Evolutionary conservation across 78 protist genomes (phyloP).

Genomic region (Pigoraptor vietnamica): DNA sequence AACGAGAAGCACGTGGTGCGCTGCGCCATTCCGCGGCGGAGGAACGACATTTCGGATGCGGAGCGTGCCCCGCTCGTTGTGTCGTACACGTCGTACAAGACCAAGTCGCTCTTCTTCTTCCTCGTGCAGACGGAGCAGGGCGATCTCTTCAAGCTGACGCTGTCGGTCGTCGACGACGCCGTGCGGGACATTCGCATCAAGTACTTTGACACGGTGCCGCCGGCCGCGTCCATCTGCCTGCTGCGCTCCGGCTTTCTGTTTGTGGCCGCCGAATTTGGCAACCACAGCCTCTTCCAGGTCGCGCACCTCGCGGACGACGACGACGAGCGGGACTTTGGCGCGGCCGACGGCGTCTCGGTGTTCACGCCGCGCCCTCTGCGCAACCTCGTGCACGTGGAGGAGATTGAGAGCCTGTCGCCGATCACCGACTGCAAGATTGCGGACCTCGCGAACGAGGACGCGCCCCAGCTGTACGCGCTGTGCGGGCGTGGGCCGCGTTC

Average conservation of each 20-base stretch:
- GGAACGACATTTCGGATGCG: neutral
- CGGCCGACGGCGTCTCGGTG: neutral
- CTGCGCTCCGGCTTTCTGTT: constrained; percentile 81
- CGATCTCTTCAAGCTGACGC: constrained; percentile 82
- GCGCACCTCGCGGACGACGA: constrained; percentile 50
- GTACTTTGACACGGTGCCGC: constrained; percentile 90
- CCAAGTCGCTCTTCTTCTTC: constrained; percentile 73
- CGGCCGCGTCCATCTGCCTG: constrained; percentile 54
- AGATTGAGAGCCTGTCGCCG: constrained; percentile 74
- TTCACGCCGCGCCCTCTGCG: constrained; percentile 58
- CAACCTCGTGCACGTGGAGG: constrained; percentile 69
- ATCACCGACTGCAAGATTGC: constrained; percentile 60
- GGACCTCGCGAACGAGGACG: constrained; percentile 51
- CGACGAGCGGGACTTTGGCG: constrained; percentile 18
- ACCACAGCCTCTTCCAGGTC: constrained; percentile 74
- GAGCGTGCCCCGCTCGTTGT: neutral
- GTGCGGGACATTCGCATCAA: constrained; percentile 48
- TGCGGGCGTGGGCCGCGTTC: constrained; percentile 55
- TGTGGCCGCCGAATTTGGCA: constrained; percentile 89
- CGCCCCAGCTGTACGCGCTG: constrained; percentile 54
- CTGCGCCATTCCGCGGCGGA: constrained; percentile 56
- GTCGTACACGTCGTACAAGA: constrained; percentile 48
- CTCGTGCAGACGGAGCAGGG: constrained; percentile 87
- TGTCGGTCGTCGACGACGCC: constrained; percentile 42
- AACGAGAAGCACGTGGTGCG: neutral